Conservation (phyloP, 371 early-diverging fungal genomes). For the Zychaea mexicana region DNA sequence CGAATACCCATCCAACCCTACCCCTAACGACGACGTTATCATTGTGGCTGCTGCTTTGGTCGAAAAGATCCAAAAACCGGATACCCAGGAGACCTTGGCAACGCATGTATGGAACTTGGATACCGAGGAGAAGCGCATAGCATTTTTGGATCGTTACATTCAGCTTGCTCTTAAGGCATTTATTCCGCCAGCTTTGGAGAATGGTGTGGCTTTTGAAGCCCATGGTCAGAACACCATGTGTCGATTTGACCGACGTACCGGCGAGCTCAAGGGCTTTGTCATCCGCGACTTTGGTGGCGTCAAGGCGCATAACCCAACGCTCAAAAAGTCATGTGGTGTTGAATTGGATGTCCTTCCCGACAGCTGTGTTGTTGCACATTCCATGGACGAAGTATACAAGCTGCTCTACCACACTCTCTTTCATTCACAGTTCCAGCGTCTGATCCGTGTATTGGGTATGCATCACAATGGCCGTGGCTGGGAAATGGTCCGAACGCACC, state of each 20-base stretch:
- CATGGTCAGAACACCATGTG: slow-evolving; percentile 74
- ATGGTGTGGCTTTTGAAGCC: slow-evolving; percentile 76
- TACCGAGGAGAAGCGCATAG: slow-evolving; percentile 50
- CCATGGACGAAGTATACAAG: slow-evolving; percentile 57
- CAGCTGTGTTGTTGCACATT: slow-evolving; percentile 56
- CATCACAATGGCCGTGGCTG: slow-evolving; percentile 72
- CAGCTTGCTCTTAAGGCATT: slow-evolving; percentile 61
- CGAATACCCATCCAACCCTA: slow-evolving; percentile 39
- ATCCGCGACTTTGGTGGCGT: slow-evolving; percentile 81
- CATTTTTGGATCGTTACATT: slow-evolving; percentile 54
- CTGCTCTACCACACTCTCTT: slow-evolving; percentile 74
- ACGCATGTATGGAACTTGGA: slow-evolving; percentile 57
- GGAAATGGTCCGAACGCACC: slow-evolving; percentile 29
- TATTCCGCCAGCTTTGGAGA: slow-evolving; percentile 63
- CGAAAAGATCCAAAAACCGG: slow-evolving; percentile 54
- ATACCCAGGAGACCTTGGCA: slow-evolving; percentile 52
- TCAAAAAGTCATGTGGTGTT: slow-evolving; percentile 42
- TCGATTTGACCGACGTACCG: slow-evolving; percentile 58
- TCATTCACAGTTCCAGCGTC: slow-evolving; percentile 66
- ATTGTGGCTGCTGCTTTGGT: slow-evolving; percentile 70
- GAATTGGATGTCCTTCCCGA: slow-evolving; percentile 62
- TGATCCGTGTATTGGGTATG: slow-evolving; percentile 66
- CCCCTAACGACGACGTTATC: slow-evolving; percentile 45
- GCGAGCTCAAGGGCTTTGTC: slow-evolving; percentile 64
- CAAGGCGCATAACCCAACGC: slow-evolving; percentile 61